Base-by-base conservation (phyloP, 495 filamentous ascomycete species). In the Pyronema domesticum region DNA sequence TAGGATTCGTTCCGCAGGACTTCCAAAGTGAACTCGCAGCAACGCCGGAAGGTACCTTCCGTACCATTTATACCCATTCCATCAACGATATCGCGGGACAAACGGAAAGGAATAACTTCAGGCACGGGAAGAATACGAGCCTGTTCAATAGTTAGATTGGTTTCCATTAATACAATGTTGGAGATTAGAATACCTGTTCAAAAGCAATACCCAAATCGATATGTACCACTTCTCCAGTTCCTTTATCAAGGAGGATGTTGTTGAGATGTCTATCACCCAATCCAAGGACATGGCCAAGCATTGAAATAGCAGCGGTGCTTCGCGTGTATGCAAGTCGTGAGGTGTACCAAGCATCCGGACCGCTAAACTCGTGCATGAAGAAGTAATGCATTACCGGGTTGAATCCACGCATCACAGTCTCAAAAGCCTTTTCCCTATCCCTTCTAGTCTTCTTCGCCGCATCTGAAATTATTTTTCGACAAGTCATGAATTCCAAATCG, bases 121-220 rank as follows among this genome's bases (percentile, higher is more conserved):
- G 91, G 93, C 0, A 96, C 81, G 0, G 88, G 91, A 0, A 98
- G 72, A 9, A 98, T 78, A 15, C 89, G 84, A n/a, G 93, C 91
- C 68, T 78, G 48, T 19, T 30, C 2, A 49, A 40, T 10, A 10
- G 39, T 55, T 13, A 61, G 37, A 17, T 9, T 37, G 1, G 10
- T 11, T 33, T 37, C 13, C 48, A 18, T 37, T 13, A 30, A 35
- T 33, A 6, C 23, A 30, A 30, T 1, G 39, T 13, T 8, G 14
- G 45, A 54, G 18, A 9, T 34, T 14, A 11, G n/a, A 40, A 37
- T 56, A 63, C 60, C 55, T 80, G 85, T 63, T 98, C 91, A 61
- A 98, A 98, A 0, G 89, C 89, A 14, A 98, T 84, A 39, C 91
- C 91, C 7, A 98, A 76, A 66, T 98, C 91, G 54, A 98, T 98